Base-by-base conservation (phyloP, 768 basidiomycete genomes). In the Leccinum uliginosum region DNA sequence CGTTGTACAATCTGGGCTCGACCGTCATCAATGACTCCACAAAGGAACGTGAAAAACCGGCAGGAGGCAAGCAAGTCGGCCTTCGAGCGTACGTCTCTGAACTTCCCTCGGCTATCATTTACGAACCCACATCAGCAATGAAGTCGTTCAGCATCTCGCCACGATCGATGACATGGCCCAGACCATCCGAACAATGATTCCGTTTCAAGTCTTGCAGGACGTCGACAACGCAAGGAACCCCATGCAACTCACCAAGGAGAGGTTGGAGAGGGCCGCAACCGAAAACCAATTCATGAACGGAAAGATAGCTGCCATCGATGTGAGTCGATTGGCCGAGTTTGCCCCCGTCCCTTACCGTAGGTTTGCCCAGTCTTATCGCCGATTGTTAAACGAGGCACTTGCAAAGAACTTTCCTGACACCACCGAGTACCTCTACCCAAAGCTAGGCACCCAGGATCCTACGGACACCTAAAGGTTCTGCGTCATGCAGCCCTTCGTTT, bases 221-320 rank as follows among this genome's bases (percentile, higher is more conserved):
- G 87, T 93, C 56, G 91, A 93, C 75, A 86, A 83, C 61, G 77
- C 84, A 3, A 80, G 83, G 46, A 92, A 93, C 67, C 91, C 91
- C 4, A 85, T 89, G 84, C 84, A 85, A 66, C 76, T 91, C 51
- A 91, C 91, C 17, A 82, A 83, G 60, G 90, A 92, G 56, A 79
- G 88, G 51, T 71, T 93, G 14, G 91, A 93, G 73, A 80, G 90
- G 53, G 83, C 89, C 0, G 89, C 91, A 29, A 88, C 89, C 3
- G 92, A 93, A 74, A 93, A 93, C 67, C 91, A 92, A 66, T 93
- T 91, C 61, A 90, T 91, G 87, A 91, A 93, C 65, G 91, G 89
- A 27, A 92, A 93, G 67, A 89, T 93, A 38, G 78, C 80, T 46
- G 91, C 90, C 1, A 80, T 93, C 26, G 80, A 84, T 54, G 89